phyloP scores from a whole-genome alignment of 2,329 filamentous ascomycete species.

The Colletotrichum neosansevieriae region DNA sequence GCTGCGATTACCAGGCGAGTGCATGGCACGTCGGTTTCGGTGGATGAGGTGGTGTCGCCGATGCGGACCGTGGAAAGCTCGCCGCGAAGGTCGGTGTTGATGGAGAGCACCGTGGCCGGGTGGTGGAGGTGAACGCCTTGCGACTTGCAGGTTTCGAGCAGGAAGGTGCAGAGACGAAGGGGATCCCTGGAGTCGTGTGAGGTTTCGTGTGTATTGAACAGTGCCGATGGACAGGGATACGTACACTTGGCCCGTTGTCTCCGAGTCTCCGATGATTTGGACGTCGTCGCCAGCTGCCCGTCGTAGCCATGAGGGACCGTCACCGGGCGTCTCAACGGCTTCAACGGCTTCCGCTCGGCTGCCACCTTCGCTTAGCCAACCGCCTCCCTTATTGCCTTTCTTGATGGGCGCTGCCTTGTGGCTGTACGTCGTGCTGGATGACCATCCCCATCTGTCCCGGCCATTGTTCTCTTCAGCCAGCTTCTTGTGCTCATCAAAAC shows the following conservation, averaged over 20 bases:
- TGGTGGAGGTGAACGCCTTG: constrained; percentile 76
- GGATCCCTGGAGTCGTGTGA: constrained; percentile 68
- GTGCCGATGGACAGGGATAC: constrained; percentile 45
- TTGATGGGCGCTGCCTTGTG: constrained; percentile 53
- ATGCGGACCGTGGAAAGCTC: constrained; percentile 66
- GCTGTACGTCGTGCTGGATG: constrained; percentile 69
- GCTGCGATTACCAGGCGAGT: constrained; percentile 74
- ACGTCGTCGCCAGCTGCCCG: constrained; percentile 65
- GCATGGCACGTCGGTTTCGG: constrained; percentile 69
- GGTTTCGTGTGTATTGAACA: constrained; percentile 1
- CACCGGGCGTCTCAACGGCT: constrained; percentile 46
- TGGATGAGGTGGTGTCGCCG: constrained; percentile 55
- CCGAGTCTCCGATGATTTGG: constrained; percentile 71
- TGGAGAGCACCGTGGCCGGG: constrained; percentile 67
- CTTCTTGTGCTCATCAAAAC: constrained; percentile 75
- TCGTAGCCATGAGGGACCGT: constrained; percentile 69
- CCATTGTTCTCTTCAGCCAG: constrained; percentile 73
- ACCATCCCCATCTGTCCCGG: constrained; percentile 62
- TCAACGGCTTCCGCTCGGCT: constrained; percentile 69
- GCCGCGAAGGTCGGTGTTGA: constrained; percentile 63
- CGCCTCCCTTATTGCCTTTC: constrained; percentile 61
- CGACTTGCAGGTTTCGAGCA: constrained; percentile 68
- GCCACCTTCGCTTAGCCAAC: constrained; percentile 75
- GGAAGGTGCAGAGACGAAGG: constrained; percentile 71
- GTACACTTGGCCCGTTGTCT: constrained; percentile 74